Evolutionary conservation across 2,329 filamentous ascomycete species (phyloP).

Genomic region (Lanzia echinophila): DNA sequence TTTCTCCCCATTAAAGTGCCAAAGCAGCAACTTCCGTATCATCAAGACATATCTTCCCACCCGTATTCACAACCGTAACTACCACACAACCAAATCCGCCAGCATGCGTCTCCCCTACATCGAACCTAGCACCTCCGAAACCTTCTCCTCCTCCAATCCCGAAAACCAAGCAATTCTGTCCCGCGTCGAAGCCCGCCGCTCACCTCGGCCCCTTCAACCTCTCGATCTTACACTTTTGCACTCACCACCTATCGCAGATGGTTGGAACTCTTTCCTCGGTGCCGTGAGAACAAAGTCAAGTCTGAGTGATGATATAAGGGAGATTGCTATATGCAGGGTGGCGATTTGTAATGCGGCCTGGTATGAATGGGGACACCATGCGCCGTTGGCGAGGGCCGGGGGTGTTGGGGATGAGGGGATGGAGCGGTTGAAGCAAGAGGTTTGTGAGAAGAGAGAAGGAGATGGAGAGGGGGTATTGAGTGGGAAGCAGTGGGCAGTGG

Average conservation of each 20-base stretch:
- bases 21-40: too few species aligned
- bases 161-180: conserved; percentile 52
- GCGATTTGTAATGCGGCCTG: conserved; percentile 74
- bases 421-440: conserved; percentile 17
- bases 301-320: conserved; percentile 52
- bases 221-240: conserved; percentile 75
- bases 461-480: conserved; percentile 43
- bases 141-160: conserved; percentile 32
- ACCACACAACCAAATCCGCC: conserved; percentile 7
- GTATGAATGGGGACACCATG: conserved; percentile 81
- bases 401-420: conserved; percentile 26
- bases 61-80: neutral
- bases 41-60: too few species aligned
- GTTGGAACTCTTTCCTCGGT: conserved; percentile 66
- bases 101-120: conserved; percentile 64
- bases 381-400: conserved; percentile 44
- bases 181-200: conserved; percentile 58
- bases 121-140: conserved; percentile 39
- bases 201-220: conserved; percentile 62
- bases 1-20: too few species aligned
- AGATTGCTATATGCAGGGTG: conserved; percentile 75
- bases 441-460: conserved; percentile 14
- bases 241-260: conserved; percentile 66
- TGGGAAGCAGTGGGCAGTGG: conserved; percentile 58
- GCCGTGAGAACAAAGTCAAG: conserved; percentile 49